Conservation (phyloP, 495 filamentous ascomycete genomes). For the Collariella sp. region DNA sequence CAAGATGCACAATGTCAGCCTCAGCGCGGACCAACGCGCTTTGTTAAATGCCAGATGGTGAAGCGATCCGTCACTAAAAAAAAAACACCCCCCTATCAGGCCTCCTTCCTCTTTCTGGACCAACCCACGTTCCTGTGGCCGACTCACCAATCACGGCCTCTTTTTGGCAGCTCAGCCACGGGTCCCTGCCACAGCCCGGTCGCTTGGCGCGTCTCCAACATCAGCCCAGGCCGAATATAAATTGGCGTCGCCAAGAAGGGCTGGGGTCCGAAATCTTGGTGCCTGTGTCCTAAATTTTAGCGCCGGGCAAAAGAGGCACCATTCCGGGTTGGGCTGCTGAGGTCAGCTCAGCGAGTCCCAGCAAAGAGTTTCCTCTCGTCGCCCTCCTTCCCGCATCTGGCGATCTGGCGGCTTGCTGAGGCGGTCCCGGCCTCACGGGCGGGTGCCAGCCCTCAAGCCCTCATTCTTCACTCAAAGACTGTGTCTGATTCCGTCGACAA, state of each 20-base stretch:
- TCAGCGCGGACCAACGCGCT: background rate
- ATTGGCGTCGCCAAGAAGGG: background rate
- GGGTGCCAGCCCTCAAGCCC: too few relatives aligned
- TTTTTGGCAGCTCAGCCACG: background rate
- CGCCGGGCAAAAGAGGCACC: background rate
- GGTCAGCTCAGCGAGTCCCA: background rate
- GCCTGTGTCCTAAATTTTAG: slow-evolving; percentile 1
- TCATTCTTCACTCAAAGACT: too few relatives aligned
- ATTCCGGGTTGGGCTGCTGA: background rate
- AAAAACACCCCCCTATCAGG: background rate
- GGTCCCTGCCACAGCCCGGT: background rate
- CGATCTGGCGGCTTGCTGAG: too few relatives aligned
- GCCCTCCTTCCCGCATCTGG: too few relatives aligned
- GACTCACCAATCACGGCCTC: background rate
- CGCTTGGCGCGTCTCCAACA: background rate
- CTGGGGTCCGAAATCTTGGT: background rate
- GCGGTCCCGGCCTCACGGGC: too few relatives aligned
- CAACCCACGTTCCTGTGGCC: background rate
- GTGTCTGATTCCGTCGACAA: too few relatives aligned
- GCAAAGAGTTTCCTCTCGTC: too few relatives aligned
- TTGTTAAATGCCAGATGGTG: background rate
- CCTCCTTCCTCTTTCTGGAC: background rate
- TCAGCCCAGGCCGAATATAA: background rate
- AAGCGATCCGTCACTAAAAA: background rate
- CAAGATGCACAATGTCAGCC: background rate